Percentiles rank a stretch among this genome's conserved stretches.
These are phyloP conservation scores for Fennellomyces sp. DNA, from an alignment of 371 early-diverging fungal species.

Conservation along the genomic window DNA sequence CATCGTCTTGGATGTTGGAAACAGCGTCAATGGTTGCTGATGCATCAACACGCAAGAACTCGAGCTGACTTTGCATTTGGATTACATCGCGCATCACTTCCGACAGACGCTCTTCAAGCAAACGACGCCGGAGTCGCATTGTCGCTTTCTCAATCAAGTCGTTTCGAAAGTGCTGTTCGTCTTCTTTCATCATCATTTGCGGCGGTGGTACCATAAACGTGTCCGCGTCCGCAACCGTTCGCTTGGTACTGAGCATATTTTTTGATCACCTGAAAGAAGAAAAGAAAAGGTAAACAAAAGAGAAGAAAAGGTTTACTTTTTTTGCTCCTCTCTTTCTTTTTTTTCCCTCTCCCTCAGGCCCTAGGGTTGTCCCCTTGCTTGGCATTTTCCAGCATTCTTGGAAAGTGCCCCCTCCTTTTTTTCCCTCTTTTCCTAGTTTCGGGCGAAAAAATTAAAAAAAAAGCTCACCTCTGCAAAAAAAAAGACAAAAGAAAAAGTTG, in stretches of 20 bases:
- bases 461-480: background rate
- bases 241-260: no score
- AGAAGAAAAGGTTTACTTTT: no score
- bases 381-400: background rate
- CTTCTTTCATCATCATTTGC: no score
- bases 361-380: background rate
- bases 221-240: conserved; percentile 11
- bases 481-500: background rate
- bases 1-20: conserved; percentile 14
- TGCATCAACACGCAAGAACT: conserved; percentile 30
- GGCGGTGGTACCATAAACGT: no score
- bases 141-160: conserved; percentile 25
- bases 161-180: conserved; percentile 9
- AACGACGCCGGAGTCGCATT: conserved; percentile 23
- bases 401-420: background rate
- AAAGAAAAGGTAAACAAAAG: no score
- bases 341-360: background rate
- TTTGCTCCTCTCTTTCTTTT: no score
- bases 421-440: background rate
- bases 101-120: conserved; percentile 25
- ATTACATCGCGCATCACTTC: conserved; percentile 29
- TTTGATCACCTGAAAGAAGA: no score
- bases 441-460: background rate
- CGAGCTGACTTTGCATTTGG: conserved; percentile 28
- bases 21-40: conserved; percentile 34